Evolutionary conservation across 495 filamentous ascomycete species (phyloP), one percentile per base, ranked within the genome.

Genomic region (Aspergillus ellipticus): DNA sequence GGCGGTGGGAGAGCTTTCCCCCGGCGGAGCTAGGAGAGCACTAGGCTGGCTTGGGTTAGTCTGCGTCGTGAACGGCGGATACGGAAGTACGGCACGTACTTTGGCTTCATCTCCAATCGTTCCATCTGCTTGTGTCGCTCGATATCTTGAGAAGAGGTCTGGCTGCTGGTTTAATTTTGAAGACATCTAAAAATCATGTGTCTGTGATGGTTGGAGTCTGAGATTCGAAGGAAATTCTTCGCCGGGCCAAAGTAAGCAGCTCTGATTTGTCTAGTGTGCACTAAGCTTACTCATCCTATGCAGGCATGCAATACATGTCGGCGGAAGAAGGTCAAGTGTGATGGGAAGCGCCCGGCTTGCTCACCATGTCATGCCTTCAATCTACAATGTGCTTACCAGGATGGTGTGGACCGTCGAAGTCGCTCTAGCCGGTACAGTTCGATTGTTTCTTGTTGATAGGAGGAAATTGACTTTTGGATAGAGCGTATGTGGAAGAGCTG

Each of bases 231-330:
- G n/a, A 39, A n/a, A n/a, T n/a, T 39, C 3, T 39, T 4, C 35
- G 35, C 11, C 35, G 9, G 11, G 35, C 35, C 35, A 39, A 39
- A 13, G 35, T 39, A 13, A 39, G 35, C n/a, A n/a, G 35, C 13
- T 13, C 11, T n/a, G n/a, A n/a, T n/a, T 4, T 39, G 35, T n/a
- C n/a, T 5, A 15, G n/a, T 39, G 5, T 4, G 6, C 13, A 39
- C 5, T 39, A 13, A 4, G 17, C 48, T 50, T 50, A 50, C 21
- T 22, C 17, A 20, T 7, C 20, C 24, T 6, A 5, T 19, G 4
- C 35, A 50, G 48, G 48, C 48, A 10, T 50, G 48, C 13, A 39
- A 29, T 19, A 50, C 48, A 11, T 50, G 48, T 21, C 48, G 48
- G 35, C 28, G 48, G n/a, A 50, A 50, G 17, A 50, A 50, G 21